A percentile compares a stretch with the other conserved stretches of the same genome.
phyloP scores from a whole-genome alignment of 352 stramenopile species.

The Globisporangium okanoganense region DNA sequence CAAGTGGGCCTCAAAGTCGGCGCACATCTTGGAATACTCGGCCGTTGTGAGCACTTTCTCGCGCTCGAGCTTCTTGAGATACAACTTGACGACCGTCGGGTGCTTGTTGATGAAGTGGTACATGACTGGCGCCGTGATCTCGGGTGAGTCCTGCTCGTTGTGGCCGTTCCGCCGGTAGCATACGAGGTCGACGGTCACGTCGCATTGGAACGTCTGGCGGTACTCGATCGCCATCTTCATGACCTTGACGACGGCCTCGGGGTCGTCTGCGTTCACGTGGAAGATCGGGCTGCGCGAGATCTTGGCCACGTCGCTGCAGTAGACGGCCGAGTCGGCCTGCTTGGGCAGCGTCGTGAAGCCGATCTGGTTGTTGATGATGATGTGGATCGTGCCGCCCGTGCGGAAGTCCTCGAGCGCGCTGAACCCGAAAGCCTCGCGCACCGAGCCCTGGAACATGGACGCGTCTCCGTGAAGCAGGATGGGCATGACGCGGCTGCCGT shows the following conservation, averaged over 20 bases:
- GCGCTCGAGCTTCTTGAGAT: constrained; percentile 61
- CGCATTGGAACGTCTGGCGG: constrained; percentile 90
- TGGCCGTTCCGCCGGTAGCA: constrained; percentile 98
- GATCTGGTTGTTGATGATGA: constrained; percentile 99
- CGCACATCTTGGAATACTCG: constrained; percentile 49
- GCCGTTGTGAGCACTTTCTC: constrained; percentile 44
- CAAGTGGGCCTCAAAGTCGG: constrained; percentile 62
- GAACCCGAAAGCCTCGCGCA: constrained; percentile 81
- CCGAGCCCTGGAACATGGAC: constrained; percentile 64
- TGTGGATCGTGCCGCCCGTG: constrained; percentile 97
- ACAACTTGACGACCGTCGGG: constrained; percentile 75
- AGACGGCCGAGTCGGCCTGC: constrained; percentile 95
- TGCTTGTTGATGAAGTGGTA: constrained; percentile 89
- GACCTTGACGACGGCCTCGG: constrained; percentile 87
- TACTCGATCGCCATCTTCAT: constrained; percentile 92
- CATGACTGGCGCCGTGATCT: constrained; percentile 89
- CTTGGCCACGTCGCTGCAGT: constrained; percentile 98
- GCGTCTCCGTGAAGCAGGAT: constrained; percentile 98
- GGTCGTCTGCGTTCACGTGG: constrained; percentile 97
- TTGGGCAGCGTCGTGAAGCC: constrained; percentile 98
- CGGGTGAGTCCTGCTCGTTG: constrained; percentile 95
- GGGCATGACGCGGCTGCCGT: constrained; percentile 90
- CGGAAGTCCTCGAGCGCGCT: constrained; percentile 92
- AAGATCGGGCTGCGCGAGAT: constrained; percentile 93
- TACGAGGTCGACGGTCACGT: constrained; percentile 98